These are phyloP conservation scores for Pisolithus tinctorius DNA, from an alignment of 768 basidiomycete species.

Conservation along the genomic window DNA sequence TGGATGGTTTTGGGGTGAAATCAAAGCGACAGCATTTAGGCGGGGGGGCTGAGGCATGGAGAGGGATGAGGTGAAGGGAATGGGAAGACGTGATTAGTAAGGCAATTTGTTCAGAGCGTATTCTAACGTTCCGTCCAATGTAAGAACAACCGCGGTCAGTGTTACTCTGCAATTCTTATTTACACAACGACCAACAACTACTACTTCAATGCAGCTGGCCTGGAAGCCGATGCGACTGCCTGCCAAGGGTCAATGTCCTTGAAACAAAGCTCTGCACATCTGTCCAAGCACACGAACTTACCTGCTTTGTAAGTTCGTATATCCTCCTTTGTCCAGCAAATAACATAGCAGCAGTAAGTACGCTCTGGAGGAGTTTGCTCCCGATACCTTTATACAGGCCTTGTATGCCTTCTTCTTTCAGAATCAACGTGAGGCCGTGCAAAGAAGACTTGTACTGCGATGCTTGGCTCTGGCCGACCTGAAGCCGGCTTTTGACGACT, in stretches of 20 bases:
- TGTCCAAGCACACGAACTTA: slow-evolving; percentile 8
- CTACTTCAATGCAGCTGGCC: background rate
- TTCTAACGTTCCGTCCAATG: too few species aligned
- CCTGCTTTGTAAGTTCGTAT: slow-evolving; percentile 62
- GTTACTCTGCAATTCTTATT: too few species aligned
- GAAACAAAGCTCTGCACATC: background rate
- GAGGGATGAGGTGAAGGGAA: background rate
- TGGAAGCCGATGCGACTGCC: background rate
- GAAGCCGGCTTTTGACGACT: slow-evolving; percentile 73
- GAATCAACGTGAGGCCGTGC: slow-evolving; percentile 71
- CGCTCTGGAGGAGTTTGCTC: slow-evolving; percentile 87
- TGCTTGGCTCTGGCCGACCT: slow-evolving; percentile 64
- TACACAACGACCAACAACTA: background rate
- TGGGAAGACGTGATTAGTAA: background rate
- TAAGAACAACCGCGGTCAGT: too few species aligned
- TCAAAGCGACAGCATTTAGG: slow-evolving; percentile 78
- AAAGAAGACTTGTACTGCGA: slow-evolving; percentile 69
- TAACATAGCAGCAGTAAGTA: slow-evolving; percentile 89
- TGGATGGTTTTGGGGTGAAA: slow-evolving; percentile 73
- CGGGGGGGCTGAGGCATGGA: slow-evolving; percentile 62
- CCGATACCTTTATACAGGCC: slow-evolving; percentile 84
- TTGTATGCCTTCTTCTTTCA: slow-evolving; percentile 70
- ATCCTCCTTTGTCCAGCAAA: slow-evolving; percentile 85
- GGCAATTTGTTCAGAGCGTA: too few species aligned
- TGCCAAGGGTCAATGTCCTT: background rate